Evolutionary conservation across 768 basidiomycete species (phyloP), one percentile per base, ranked within the genome.

Genomic region (Lyophyllum decastes): DNA sequence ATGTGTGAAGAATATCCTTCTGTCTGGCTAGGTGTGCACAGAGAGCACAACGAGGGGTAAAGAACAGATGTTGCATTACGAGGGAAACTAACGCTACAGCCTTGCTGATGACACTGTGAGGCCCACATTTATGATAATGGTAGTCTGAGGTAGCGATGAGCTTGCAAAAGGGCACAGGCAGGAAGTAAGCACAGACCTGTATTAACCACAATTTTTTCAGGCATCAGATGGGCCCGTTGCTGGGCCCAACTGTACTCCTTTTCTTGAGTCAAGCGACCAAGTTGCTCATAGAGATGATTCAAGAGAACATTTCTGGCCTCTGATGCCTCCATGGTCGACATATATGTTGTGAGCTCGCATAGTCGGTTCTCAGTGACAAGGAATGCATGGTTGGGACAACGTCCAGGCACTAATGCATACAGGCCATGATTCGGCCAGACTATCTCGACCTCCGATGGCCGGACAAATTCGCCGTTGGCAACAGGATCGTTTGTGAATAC

Each of bases 401-500:
- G 33, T 5, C 26, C 16, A 1, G 61, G 4, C 26, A 40, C 26
- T 30, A 66, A 54, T 3, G 48, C 34, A 43, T 49, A 58, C 41
- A 52, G 22, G 1, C 60, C 57, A 35, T 30, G 19, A 19, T 52
- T 62, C 17, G 64, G 60, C 2, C 26, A 46, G 4, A 41, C 21
- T 21, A 38, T 24, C 0, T 50, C 40, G 2, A 22, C 17, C n/a
- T 9, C 14, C 6, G 54, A 10, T 25, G 48, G 49, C 12, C 30
- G 57, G 21, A 34, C n/a, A 25, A 52, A 67, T 10, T 52, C 41
- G 9, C 53, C 62, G 34, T 46, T 35, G 2, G 45, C 35, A 16
- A 45, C 10, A 8, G 66, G 66, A 8, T 60, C 33, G 24, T 63
- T 58, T 6, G 59, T 34, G 51, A 67, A 66, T 1, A 55, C 46